A percentile compares a stretch with the other conserved stretches of the same genome.
Evolutionary conservation across 2,329 filamentous ascomycete species (phyloP).

Genomic region (Colletotrichum acutatum): DNA sequence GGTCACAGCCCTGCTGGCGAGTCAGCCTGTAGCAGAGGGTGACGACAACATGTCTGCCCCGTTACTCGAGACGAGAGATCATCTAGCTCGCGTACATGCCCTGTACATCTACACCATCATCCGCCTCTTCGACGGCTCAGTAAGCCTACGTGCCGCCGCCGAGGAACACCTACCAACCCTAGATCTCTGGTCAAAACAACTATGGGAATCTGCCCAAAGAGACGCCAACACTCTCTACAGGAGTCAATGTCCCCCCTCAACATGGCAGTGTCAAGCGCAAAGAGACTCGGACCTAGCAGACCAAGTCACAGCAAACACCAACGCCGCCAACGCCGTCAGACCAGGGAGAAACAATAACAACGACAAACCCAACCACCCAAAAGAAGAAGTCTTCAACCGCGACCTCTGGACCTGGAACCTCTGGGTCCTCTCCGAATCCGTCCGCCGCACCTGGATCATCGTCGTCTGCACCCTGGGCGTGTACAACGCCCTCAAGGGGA

Average conservation of each 20-base stretch:
- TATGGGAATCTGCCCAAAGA: slow-evolving; percentile 33
- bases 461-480: slow-evolving; percentile 37
- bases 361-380: not conserved
- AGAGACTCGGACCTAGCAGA: not conserved
- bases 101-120: slow-evolving; percentile 39
- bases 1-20: slow-evolving; percentile 28
- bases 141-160: slow-evolving; percentile 38
- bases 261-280: not conserved
- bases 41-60: slow-evolving; percentile 7
- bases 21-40: slow-evolving; percentile 5
- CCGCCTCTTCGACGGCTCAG: slow-evolving; percentile 39
- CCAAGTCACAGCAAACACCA: not conserved
- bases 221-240: slow-evolving; percentile 23
- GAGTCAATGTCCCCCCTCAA: not conserved
- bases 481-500: slow-evolving; percentile 36
- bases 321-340: not conserved
- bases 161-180: slow-evolving; percentile 37
- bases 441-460: slow-evolving; percentile 44
- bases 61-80: slow-evolving; percentile 25
- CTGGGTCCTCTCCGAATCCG: slow-evolving; percentile 45
- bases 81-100: slow-evolving; percentile 40
- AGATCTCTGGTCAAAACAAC: slow-evolving; percentile 34
- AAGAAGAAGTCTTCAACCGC: slow-evolving; percentile 25
- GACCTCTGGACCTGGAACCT: slow-evolving; percentile 39
- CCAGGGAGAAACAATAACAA: not conserved